Percentiles rank a stretch among this genome's conserved stretches.
Conservation (phyloP, 495 filamentous ascomycete species). For the Penicilliopsis zonata region DNA sequence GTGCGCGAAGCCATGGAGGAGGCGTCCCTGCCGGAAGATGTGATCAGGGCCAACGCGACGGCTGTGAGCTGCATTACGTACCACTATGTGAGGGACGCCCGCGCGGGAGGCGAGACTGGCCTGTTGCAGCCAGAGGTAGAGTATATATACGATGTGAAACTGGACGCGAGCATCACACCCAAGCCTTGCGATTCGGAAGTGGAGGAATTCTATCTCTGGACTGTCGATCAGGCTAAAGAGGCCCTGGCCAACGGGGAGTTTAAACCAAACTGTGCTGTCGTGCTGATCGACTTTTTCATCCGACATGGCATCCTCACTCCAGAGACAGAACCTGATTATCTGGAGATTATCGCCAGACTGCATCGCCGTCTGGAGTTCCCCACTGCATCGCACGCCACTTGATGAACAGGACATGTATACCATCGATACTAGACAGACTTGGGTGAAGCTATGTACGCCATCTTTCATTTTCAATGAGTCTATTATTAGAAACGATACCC, state of each 20-base stretch:
- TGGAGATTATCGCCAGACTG: conserved; percentile 61
- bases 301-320: conserved; percentile 69
- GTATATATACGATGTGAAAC: conserved; percentile 82
- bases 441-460: conserved; percentile 1
- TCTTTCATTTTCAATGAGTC: conserved; percentile 11
- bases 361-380: conserved; percentile 81
- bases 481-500: conserved; percentile 16
- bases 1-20: conserved; percentile 84
- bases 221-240: conserved; percentile 59
- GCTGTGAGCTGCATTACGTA: conserved; percentile 69
- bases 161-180: conserved; percentile 53
- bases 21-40: conserved; percentile 61
- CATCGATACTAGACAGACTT: not conserved
- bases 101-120: conserved; percentile 76
- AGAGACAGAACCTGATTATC: conserved; percentile 73
- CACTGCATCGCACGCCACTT: conserved; percentile 28
- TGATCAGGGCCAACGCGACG: conserved; percentile 48
- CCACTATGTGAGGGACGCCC: conserved; percentile 64
- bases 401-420: conserved; percentile 2
- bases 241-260: conserved; percentile 62
- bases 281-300: conserved; percentile 84
- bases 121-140: conserved; percentile 85
- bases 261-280: conserved; percentile 86
- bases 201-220: conserved; percentile 67
- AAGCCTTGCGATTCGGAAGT: conserved; percentile 80